A percentile compares a stretch with the other conserved stretches of the same genome.
Conservation (phyloP, 148 eudicot species). For the Rhododendron simsii region DNA sequence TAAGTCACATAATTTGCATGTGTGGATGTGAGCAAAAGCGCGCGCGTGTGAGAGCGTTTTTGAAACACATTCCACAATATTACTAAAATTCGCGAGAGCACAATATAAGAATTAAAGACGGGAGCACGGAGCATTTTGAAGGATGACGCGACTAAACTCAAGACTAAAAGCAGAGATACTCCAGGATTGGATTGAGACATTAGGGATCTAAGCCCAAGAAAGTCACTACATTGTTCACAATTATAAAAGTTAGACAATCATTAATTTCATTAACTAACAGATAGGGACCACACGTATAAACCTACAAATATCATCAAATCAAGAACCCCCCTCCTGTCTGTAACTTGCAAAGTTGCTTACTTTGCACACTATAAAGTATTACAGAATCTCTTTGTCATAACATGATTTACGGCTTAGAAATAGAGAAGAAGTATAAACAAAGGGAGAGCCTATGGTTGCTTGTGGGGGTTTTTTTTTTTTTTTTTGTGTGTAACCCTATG, state of each 20-base stretch:
- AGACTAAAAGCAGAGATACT: not conserved
- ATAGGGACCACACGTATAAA: not conserved
- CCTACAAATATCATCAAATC: not conserved
- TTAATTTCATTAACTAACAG: not conserved
- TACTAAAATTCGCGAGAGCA: no score
- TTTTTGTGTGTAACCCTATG: not conserved
- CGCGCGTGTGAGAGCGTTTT: no score
- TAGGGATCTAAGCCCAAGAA: not conserved
- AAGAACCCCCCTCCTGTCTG: not conserved
- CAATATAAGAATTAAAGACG: no score
- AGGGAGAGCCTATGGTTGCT: not conserved
- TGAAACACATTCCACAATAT: no score
- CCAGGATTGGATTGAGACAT: not conserved
- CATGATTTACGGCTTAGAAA: not conserved
- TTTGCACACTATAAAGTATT: not conserved
- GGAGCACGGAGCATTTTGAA: not conserved
- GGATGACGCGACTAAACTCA: not conserved
- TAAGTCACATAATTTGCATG: no score
- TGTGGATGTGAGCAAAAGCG: no score
- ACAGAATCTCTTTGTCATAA: not conserved
- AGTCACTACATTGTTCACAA: not conserved
- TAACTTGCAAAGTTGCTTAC: not conserved
- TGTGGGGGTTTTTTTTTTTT: not conserved
- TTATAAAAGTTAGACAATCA: slow-evolving; percentile 3
- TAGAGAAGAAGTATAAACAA: not conserved